These are phyloP conservation scores for Pythium pyrilobum DNA, from an alignment of 352 stramenopile genomes.

Conservation along the genomic window DNA sequence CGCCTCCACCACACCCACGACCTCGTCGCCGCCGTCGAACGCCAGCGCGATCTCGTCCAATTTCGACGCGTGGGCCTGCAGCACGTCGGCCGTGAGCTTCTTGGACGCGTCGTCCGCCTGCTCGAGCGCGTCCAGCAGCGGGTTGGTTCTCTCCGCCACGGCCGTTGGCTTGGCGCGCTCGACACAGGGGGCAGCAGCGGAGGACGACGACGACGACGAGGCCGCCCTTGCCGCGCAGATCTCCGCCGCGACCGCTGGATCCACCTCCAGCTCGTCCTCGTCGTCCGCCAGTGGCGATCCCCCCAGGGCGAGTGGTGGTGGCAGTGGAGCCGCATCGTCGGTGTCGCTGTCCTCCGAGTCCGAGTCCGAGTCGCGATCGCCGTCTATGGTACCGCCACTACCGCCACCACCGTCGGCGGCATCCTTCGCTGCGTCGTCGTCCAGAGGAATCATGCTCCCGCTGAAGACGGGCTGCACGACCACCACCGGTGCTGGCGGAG, in stretches of 20 bases:
- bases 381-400: not conserved
- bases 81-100: not conserved
- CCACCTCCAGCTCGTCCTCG: constrained; percentile 21
- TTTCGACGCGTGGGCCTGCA: constrained; percentile 3
- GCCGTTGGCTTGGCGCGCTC: no score
- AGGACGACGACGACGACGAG: no score
- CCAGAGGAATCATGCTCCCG: constrained; percentile 5
- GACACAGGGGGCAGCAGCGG: no score
- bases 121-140: constrained; percentile 7
- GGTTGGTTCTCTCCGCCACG: not conserved
- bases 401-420: not conserved
- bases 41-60: constrained; percentile 7
- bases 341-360: constrained; percentile 12
- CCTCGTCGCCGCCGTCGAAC: constrained; percentile 1
- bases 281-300: not conserved
- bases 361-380: constrained; percentile 7
- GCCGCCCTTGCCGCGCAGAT: no score
- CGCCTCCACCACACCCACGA: not conserved
- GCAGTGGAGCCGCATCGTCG: not conserved
- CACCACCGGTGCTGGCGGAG: constrained; percentile 12
- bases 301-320: not conserved
- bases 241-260: constrained; percentile 13
- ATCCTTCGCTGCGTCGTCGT: not conserved
- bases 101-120: not conserved
- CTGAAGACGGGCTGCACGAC: constrained; percentile 3